Evolutionary conservation across 331 rosid genomes (phyloP).

Genomic region (Prunus yedoensis): DNA sequence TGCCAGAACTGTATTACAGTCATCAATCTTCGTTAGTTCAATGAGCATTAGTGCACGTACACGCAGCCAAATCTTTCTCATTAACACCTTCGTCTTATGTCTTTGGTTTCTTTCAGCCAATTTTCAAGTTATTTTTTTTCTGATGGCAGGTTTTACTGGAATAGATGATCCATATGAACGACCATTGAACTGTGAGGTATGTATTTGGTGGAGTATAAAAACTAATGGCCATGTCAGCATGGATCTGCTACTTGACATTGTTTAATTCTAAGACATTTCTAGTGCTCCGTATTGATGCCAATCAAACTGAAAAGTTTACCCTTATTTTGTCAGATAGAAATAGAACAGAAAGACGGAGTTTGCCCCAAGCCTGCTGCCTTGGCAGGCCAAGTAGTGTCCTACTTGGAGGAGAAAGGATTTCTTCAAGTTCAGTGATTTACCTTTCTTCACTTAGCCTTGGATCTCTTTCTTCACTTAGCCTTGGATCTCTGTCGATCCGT

Average conservation of each 20-base stretch:
- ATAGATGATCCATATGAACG: slow-evolving; percentile 81
- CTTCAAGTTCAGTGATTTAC: slow-evolving; percentile 40
- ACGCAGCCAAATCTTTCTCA: too few species aligned
- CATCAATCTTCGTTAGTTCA: too few species aligned
- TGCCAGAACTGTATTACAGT: too few species aligned
- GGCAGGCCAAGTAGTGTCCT: slow-evolving; percentile 64
- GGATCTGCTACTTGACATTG: neutral
- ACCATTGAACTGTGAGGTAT: slow-evolving; percentile 78
- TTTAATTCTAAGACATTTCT: neutral
- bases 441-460: too few species aligned
- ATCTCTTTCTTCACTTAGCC: neutral
- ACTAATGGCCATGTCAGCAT: neutral
- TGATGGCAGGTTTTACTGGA: slow-evolving; percentile 76
- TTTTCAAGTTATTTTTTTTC: neutral
- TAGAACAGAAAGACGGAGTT: slow-evolving; percentile 48
- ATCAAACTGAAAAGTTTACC: slow-evolving; percentile 15
- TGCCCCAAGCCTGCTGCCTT: slow-evolving; percentile 58
- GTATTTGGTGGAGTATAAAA: slow-evolving; percentile 12
- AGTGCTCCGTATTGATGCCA: neutral
- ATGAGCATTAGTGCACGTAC: too few species aligned
- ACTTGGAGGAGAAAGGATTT: slow-evolving; percentile 67
- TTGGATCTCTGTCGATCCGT: neutral
- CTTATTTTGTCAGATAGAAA: slow-evolving; percentile 48
- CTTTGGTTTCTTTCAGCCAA: neutral
- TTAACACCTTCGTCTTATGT: too few species aligned